These are phyloP conservation scores for Hypoxylon trugodes DNA, from an alignment of 495 filamentous ascomycete genomes.

Conservation along the genomic window DNA sequence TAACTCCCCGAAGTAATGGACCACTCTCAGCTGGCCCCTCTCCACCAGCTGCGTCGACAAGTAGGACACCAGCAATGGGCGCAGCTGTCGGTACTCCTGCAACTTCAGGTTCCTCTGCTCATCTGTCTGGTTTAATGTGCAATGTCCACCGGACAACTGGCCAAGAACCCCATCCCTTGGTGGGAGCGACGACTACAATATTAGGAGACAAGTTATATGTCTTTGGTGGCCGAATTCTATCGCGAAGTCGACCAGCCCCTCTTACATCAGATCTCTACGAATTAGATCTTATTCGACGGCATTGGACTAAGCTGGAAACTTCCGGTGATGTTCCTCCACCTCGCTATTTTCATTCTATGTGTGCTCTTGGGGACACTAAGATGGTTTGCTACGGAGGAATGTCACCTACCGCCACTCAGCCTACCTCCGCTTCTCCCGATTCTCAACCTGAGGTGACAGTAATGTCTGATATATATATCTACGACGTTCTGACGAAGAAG, in stretches of 20 bases:
- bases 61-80: conserved; percentile 55
- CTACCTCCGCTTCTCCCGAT: conserved; percentile 62
- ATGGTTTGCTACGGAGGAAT: conserved; percentile 98
- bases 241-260: conserved; percentile 76
- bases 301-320: conserved; percentile 90
- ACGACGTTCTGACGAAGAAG: conserved; percentile 81
- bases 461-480: conserved; percentile 98
- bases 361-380: conserved; percentile 91
- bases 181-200: conserved; percentile 94
- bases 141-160: conserved; percentile 93
- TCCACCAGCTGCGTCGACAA: conserved; percentile 46
- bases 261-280: conserved; percentile 92
- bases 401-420: conserved; percentile 75
- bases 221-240: conserved; percentile 90
- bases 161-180: conserved; percentile 85
- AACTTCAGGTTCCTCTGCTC: conserved; percentile 57
- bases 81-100: conserved; percentile 58
- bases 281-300: conserved; percentile 86
- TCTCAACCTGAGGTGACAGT: conserved; percentile 89
- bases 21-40: conserved; percentile 60
- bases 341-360: conserved; percentile 96
- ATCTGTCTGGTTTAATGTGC: conserved; percentile 89
- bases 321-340: conserved; percentile 86
- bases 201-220: conserved; percentile 94
- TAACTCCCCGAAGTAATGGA: conserved; percentile 60